A percentile compares a stretch with the other conserved stretches of the same genome.
These are phyloP conservation scores for Candolleomyces aberdarensis DNA, from an alignment of 768 basidiomycete genomes.

Conservation along the genomic window DNA sequence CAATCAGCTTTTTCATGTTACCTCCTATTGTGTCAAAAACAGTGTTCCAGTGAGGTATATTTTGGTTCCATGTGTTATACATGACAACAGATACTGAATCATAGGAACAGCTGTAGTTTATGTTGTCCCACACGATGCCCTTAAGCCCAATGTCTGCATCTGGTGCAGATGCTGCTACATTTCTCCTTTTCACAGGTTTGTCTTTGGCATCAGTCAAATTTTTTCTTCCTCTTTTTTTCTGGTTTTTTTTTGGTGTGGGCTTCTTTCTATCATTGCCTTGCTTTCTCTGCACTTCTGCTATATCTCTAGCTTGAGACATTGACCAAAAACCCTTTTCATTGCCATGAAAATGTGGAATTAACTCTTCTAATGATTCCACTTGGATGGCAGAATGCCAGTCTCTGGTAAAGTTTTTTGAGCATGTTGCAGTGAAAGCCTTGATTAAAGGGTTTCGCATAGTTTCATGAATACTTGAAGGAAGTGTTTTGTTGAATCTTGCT, in stretches of 20 bases:
- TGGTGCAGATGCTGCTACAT: slow-evolving; percentile 4
- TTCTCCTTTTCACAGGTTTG: not conserved
- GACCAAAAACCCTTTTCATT: no score
- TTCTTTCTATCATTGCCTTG: no score
- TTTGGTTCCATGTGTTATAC: slow-evolving; percentile 16
- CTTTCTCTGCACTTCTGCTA: no score
- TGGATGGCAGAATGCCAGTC: not conserved
- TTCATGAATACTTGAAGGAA: slow-evolving; percentile 10
- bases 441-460: slow-evolving; percentile 16
- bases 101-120: slow-evolving; percentile 23
- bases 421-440: slow-evolving; percentile 3
- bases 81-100: slow-evolving; percentile 20
- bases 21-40: not conserved
- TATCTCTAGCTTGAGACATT: no score
- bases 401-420: not conserved
- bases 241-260: no score
- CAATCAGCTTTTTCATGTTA: not conserved
- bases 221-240: slow-evolving; percentile 6
- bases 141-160: not conserved
- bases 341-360: no score
- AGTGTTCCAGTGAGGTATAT: slow-evolving; percentile 1
- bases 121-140: slow-evolving; percentile 16
- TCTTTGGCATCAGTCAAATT: not conserved
- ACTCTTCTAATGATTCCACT: not conserved
- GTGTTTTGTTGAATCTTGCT: slow-evolving; percentile 10